Evolutionary conservation across 2,329 filamentous ascomycete species (phyloP).

Genomic region (Drechslerella stenobrocha): DNA sequence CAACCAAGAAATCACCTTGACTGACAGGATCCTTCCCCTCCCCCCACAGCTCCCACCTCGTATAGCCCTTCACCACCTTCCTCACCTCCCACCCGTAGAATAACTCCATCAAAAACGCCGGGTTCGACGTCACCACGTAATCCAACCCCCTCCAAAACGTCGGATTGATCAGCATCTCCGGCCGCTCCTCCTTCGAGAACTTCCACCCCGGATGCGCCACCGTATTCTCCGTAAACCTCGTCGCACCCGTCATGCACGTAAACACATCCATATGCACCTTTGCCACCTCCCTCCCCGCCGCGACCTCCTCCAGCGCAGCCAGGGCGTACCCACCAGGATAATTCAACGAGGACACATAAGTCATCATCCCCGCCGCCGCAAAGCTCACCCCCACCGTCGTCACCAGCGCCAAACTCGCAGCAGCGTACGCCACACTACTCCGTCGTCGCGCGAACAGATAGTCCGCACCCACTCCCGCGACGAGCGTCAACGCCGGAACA

Average conservation of each 20-base stretch:
- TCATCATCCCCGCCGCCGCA: conserved; percentile 65
- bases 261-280: conserved; percentile 67
- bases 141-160: conserved; percentile 68
- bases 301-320: conserved; percentile 42
- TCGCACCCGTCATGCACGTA: conserved; percentile 72
- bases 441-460: conserved; percentile 59
- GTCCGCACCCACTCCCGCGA: conserved; percentile 72
- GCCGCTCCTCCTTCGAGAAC: conserved; percentile 68
- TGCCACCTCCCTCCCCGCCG: conserved; percentile 58
- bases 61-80: conserved; percentile 21
- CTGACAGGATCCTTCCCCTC: conserved; percentile 3
- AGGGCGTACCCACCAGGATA: conserved; percentile 90
- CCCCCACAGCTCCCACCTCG: conserved; percentile 12
- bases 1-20: conserved; percentile 23
- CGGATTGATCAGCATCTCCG: conserved; percentile 57
- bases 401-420: conserved; percentile 63
- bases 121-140: conserved; percentile 58
- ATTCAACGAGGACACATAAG: conserved; percentile 81
- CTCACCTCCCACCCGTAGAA: conserved; percentile 36
- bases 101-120: conserved; percentile 12
- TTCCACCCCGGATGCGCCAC: conserved; percentile 50
- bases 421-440: conserved; percentile 56
- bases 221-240: conserved; percentile 65
- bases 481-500: conserved; percentile 76
- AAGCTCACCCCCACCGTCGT: conserved; percentile 61